Base-by-base conservation (phyloP, 352 stramenopile genomes). In the Pythium dissotocum region DNA sequence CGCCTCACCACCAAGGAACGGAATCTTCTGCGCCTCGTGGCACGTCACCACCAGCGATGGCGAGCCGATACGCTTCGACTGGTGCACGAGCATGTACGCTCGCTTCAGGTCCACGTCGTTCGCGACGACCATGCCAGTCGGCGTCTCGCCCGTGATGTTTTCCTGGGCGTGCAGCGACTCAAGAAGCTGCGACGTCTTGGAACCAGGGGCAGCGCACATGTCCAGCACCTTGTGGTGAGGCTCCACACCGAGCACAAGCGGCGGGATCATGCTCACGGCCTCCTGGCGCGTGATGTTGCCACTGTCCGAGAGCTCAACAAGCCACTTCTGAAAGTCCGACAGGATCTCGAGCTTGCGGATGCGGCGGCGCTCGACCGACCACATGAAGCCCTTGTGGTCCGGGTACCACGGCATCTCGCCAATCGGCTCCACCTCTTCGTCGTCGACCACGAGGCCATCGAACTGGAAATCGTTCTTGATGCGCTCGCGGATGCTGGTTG, bases 141-240 rank as follows among this genome's bases (percentile, higher is more conserved):
- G 88, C 33, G 85, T 90, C 65, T 90, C 80, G 21, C 86, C 89
- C n/a, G 85, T 92, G 30, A 82, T 58, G 53, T 82, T 78, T 58
- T 96, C 89, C 64, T 94, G 73, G 7, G 84, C 84, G 67, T 98
- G 92, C 28, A 98, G 76, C 33, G 89, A 92, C 77, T 98, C 98
- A 6, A 99, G 86, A 46, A 99, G 78, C 81, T 99, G 98, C 67
- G 94, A 98, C 35, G 98, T 99, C 81, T 99, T 99, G 57, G 92
- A 99, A 24, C 98, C 98, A 10, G 98, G 98, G 12, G 98, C 98
- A 4, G 98, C 98, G 72, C 97, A 99, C 94, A 99, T 98, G 79
- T 99, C 97, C n/a, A 99, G 84, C 42, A 98, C 87, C 55, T 87
- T 90, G 82, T 99, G 93, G 71, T 98, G 80, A 28, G 91, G 88